Evolutionary conservation across 495 filamentous ascomycete genomes (phyloP).

Genomic region (Cenococcum geophilum): DNA sequence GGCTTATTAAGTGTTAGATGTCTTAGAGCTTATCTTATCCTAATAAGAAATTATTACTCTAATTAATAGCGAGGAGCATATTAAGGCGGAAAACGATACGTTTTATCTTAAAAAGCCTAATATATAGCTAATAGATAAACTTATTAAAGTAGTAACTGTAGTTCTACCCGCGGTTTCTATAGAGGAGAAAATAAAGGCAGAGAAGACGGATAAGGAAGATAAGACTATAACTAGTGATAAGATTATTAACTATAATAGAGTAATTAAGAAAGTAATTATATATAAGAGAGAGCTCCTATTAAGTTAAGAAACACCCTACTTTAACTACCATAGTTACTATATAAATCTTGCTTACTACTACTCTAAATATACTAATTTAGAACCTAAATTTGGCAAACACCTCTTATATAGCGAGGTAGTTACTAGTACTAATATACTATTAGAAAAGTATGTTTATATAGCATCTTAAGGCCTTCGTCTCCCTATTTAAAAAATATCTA

Average conservation of each 20-base stretch:
- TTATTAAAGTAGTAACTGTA: slow-evolving; percentile 47
- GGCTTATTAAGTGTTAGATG: slow-evolving; percentile 55
- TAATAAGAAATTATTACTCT: slow-evolving; percentile 62
- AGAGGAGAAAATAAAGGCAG: neutral
- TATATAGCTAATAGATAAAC: slow-evolving; percentile 54
- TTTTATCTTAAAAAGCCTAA: slow-evolving; percentile 67
- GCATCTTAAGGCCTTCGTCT: neutral
- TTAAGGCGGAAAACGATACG: slow-evolving; percentile 78
- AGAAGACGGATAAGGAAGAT: slow-evolving; percentile 4
- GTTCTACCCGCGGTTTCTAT: slow-evolving; percentile 11
- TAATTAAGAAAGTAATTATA: slow-evolving; percentile 66
- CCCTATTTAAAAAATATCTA: too few relatives aligned
- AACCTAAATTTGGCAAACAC: slow-evolving; percentile 63
- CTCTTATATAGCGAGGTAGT: slow-evolving; percentile 88
- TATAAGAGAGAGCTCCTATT: slow-evolving; percentile 65
- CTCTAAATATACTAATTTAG: slow-evolving; percentile 46
- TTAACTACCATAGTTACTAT: slow-evolving; percentile 79
- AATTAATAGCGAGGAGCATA: slow-evolving; percentile 63
- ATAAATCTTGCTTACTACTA: slow-evolving; percentile 64
- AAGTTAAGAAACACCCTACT: slow-evolving; percentile 74
- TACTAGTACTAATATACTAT: slow-evolving; percentile 89
- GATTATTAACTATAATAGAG: slow-evolving; percentile 65
- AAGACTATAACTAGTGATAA: slow-evolving; percentile 41
- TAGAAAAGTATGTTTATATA: slow-evolving; percentile 66
- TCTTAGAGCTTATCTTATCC: slow-evolving; percentile 59